Evolutionary conservation across 225 moss, liverwort and hornwort species (phyloP), one percentile per base, ranked within the genome.

Genomic region (Sphagnum contortum): DNA sequence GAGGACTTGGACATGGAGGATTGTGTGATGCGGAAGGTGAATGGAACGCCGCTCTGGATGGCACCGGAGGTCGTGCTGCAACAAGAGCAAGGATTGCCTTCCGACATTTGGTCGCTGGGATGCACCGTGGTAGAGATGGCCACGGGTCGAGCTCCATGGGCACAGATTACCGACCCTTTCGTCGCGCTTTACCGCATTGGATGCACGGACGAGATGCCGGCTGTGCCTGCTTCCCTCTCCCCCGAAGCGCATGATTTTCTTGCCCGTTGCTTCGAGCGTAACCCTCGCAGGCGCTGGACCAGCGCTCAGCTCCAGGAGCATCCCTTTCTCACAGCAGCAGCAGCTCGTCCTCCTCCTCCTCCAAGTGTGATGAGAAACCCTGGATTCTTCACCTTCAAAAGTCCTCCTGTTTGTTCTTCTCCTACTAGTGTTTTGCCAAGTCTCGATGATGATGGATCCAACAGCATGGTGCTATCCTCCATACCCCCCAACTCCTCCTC

Each of bases 61-160:
- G 82, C 75, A 8, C 75, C 82, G 6, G 82, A 79, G 63, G 82
- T 79, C 12, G 70, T 70, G 2, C 70, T 69, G 8, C 66, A 70
- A 48, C 47, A 72, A 58, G 73, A 75, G 29, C 82, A 75, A 61
- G 79, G 82, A 5, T 59, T 65, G n/a, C 75, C 79, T 2, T 70
- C 70, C 2, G 72, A 76, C 67, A 64, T 73, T 3, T 76, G 80
- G 76, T 73, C 76, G 45, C 29, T 29, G 29, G 29, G 29, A 29
- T 60, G 60, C 60, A 14, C 29, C 29, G 44, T 60, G 12, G 46
- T 60, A 45, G 29, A 29, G 29, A 29, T 29, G 29, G 29, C 29
- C 0, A 29, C 29, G 29, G 29, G 29, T 29, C 29, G 29, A 29
- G 29, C 29, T 29, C 29, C 29, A 29, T 29, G 29, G 29, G 29